Base-by-base conservation (phyloP, 148 eudicot species). In the Diospyros lotus region DNA sequence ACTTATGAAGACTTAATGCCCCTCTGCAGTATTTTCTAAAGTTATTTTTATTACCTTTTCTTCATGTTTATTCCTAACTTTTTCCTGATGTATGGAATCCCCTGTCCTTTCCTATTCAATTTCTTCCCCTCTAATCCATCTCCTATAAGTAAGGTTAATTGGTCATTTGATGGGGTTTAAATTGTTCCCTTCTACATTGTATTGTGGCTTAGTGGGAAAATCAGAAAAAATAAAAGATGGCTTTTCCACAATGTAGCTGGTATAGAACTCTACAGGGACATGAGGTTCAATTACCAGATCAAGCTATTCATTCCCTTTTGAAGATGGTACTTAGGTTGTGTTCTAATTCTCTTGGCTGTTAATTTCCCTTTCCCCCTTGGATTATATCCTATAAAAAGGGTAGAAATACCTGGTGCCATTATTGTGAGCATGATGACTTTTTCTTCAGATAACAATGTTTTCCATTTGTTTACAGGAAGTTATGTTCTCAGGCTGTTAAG, bases 401-500 rank as follows among this genome's bases (percentile, higher is more conserved):
- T 3, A 38, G 43, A 40, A 68, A 53, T 28, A 28, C 3, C 66
- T 68, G 51, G 17, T 44, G 64, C 54, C 58, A 4, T 68, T 52
- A 14, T 56, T 73, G 14, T 46, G 71, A 13, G 71, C 67, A 2
- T 38, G n/a, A 8, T n/a, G 6, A 46, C 50, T 56, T 56, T 45
- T 50, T 53, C 65, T 10, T 13, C 39, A 63, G 61, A 41, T 61
- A 44, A n/a, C 9, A 66, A 18, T 76, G 55, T 56, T 48, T 61
- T 28, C 56, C 13, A 15, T 56, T 73, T 78, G 48, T 78, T 71
- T 65, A 71, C 88, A 95, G 97, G 82, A 90, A 84, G 77, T 82
- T 78, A 6, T 89, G 98, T 75, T 89, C 87, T 77, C 68, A 80
- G 40, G 75, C 96, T 65, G 75, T 95, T 8, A 84, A 79, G 80